Conservation (phyloP, 2,329 filamentous ascomycete species). For the Coniochaeta prunicola region DNA sequence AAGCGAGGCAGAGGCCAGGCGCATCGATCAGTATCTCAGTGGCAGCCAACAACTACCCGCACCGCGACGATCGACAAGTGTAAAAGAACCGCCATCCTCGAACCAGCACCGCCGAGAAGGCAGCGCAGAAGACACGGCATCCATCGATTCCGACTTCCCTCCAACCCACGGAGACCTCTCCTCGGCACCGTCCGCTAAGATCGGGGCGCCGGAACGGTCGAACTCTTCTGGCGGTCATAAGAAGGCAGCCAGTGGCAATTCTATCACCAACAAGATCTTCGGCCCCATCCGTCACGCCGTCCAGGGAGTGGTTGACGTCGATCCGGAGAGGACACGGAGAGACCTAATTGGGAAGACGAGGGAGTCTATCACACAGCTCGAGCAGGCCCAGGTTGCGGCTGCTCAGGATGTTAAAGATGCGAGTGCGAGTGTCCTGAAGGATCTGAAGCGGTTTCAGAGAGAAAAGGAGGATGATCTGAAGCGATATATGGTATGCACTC, state of each 20-base stretch:
- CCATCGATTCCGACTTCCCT: slow-evolving; percentile 93
- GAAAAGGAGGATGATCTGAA: slow-evolving; percentile 94
- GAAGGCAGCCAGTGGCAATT: slow-evolving; percentile 79
- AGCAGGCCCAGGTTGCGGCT: slow-evolving; percentile 82
- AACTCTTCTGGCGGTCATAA: slow-evolving; percentile 52
- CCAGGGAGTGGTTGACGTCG: slow-evolving; percentile 91
- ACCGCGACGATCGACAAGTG: slow-evolving; percentile 60
- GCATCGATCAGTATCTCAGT: slow-evolving; percentile 88
- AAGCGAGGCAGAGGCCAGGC: slow-evolving; percentile 85
- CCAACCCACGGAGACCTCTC: slow-evolving; percentile 72
- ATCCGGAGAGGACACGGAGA: slow-evolving; percentile 84
- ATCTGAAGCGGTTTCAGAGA: slow-evolving; percentile 84
- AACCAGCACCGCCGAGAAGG: slow-evolving; percentile 46
- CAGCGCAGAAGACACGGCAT: slow-evolving; percentile 70
- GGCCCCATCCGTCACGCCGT: slow-evolving; percentile 92
- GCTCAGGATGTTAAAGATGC: slow-evolving; percentile 92
- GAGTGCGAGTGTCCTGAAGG: slow-evolving; percentile 78
- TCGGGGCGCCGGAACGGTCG: slow-evolving; percentile 57
- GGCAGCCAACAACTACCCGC: slow-evolving; percentile 58
- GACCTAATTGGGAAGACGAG: slow-evolving; percentile 95
- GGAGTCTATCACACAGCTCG: slow-evolving; percentile 77
- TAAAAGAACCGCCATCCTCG: slow-evolving; percentile 44
- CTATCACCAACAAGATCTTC: slow-evolving; percentile 90
- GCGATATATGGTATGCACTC: slow-evolving; percentile 79
- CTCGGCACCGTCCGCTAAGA: slow-evolving; percentile 63